Evolutionary conservation across 1,139 yeast species (phyloP).

Genomic region (Taphrina flavorubra): DNA sequence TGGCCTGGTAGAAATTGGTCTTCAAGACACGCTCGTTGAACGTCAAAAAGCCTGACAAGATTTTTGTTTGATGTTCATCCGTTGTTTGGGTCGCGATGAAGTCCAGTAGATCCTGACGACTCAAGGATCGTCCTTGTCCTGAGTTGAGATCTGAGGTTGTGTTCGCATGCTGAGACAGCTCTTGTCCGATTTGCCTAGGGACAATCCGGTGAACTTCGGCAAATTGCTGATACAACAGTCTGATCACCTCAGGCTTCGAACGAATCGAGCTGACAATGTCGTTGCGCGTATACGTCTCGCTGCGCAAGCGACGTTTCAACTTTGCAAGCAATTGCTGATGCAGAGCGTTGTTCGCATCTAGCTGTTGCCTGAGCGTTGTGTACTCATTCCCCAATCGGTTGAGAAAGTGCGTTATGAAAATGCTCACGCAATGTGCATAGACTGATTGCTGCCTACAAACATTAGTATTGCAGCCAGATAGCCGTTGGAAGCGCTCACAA

Average conservation of each 20-base stretch:
- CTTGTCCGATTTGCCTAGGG: conserved; percentile 50
- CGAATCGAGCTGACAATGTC: conserved; percentile 80
- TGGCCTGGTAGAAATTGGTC: conserved; percentile 91
- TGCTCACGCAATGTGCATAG: conserved; percentile 92
- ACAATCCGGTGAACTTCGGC: conserved; percentile 88
- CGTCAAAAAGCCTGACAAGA: conserved; percentile 77
- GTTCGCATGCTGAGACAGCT: not conserved
- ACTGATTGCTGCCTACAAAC: conserved; percentile 75
- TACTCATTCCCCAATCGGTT: conserved; percentile 94
- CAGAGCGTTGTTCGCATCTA: conserved; percentile 65
- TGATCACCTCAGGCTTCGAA: conserved; percentile 71
- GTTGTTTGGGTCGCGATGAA: conserved; percentile 73
- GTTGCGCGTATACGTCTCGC: conserved; percentile 90
- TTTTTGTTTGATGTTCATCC: conserved; percentile 79
- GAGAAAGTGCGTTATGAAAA: conserved; percentile 90
- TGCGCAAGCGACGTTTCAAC: conserved; percentile 85
- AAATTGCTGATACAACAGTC: conserved; percentile 86
- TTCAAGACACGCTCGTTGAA: conserved; percentile 88
- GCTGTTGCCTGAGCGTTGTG: conserved; percentile 66
- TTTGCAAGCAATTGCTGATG: conserved; percentile 58
- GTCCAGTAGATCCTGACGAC: not conserved
- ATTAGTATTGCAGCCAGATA: not conserved
- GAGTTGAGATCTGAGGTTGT: not conserved
- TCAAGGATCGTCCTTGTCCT: not conserved
- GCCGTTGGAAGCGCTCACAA: conserved; percentile 51